Evolutionary conservation across 352 stramenopile species (phyloP).

Genomic region (Phytophthora nicotianae): DNA sequence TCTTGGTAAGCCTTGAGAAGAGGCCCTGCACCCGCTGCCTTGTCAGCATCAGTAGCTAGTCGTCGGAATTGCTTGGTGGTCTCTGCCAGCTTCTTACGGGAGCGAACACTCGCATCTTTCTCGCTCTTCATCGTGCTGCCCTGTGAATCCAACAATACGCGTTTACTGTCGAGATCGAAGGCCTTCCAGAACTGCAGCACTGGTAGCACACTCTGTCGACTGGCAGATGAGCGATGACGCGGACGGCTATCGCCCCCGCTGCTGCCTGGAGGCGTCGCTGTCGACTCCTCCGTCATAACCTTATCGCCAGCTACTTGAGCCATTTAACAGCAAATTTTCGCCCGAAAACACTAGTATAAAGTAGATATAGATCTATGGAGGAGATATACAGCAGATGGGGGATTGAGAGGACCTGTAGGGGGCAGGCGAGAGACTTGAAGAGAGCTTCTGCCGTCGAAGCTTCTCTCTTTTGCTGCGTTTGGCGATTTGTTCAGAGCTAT

Average conservation of each 20-base stretch:
- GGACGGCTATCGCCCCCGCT: slow-evolving; percentile 16
- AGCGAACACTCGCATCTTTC: slow-evolving; percentile 79
- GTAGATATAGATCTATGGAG: slow-evolving; percentile 10
- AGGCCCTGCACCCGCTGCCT: slow-evolving; percentile 53
- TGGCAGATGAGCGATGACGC: slow-evolving; percentile 21
- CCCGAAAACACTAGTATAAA: slow-evolving; percentile 5
- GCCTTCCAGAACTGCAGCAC: slow-evolving; percentile 88
- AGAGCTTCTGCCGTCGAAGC: too few species aligned
- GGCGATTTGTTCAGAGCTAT: slow-evolving; percentile 24
- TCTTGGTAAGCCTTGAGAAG: slow-evolving; percentile 92
- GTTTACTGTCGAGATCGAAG: slow-evolving; percentile 90
- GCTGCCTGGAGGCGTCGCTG: slow-evolving; percentile 22
- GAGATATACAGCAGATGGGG: neutral
- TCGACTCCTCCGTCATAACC: slow-evolving; percentile 32
- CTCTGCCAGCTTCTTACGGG: slow-evolving; percentile 86
- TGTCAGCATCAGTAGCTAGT: slow-evolving; percentile 67
- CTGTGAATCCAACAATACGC: slow-evolving; percentile 76
- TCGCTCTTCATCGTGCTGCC: slow-evolving; percentile 83
- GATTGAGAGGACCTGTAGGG: neutral
- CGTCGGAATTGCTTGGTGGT: slow-evolving; percentile 85
- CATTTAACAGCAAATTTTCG: slow-evolving; percentile 17
- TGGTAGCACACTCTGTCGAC: slow-evolving; percentile 39
- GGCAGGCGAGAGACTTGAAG: neutral
- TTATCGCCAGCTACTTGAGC: slow-evolving; percentile 33
- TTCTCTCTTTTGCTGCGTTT: slow-evolving; percentile 11